Base-by-base conservation (phyloP, 257 asterid genomes). In the Perilla frutescens region DNA sequence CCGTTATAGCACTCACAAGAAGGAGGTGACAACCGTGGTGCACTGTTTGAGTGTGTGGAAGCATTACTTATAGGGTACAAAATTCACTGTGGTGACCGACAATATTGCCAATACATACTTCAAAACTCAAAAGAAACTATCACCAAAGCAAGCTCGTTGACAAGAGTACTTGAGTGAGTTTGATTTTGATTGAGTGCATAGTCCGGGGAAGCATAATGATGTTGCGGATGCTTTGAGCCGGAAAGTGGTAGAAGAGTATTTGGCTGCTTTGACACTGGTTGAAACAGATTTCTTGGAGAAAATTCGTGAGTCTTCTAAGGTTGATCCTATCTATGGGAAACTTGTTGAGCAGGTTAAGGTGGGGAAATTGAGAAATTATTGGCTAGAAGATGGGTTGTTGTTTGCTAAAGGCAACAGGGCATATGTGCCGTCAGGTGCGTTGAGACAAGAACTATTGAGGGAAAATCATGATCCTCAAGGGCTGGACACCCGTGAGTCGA, bases 391-490 rank as follows among this genome's bases (percentile, higher is more conserved):
- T 34, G 47, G 4, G 5, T n/a, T 61, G 34, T 5, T 61, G 1
- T 61, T 5, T 39, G 67, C 32, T 0, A 61, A n/a, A 5, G 67
- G 67, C 0, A 1, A 8, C 1, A 6, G 11, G 1, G 49, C 49
- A 0, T 61, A 61, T 37, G 67, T 61, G 0, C 49, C 31, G 0
- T 0, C 6, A 2, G 67, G 67, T 4, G 1, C 31, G 6, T 37
- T 61, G 5, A n/a, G 67, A 10, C 20, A 12, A 0, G 6, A 39
- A 2, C 13, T 61, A 0, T 7, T 61, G 67, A 39, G 15, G 67
- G n/a, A 39, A 36, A 61, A 50, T 4, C 51, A 62, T 62, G 68
- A 62, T 10, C 68, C 68, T 40, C 37, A 41, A 3, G 68, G 68
- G 68, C 36, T 40, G 68, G 53, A 0, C 68, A 62, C 4, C 14